Evolutionary conservation across 192 early-diverging fungal genomes (phyloP).

Genomic region (Backusella liffmaniae): DNA sequence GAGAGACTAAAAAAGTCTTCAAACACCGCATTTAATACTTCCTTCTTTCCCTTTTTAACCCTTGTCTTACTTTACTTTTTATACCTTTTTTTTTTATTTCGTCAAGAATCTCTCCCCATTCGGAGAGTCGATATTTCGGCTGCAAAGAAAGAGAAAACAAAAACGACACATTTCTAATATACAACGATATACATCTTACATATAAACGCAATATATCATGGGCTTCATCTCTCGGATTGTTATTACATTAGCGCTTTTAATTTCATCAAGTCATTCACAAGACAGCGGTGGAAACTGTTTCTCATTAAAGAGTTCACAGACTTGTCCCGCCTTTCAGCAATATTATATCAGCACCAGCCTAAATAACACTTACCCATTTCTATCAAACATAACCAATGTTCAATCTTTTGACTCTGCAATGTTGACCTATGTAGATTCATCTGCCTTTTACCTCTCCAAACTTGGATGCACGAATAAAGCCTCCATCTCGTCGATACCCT

Average conservation of each 20-base stretch:
- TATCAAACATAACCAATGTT: slow-evolving; percentile 18
- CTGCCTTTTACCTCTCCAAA: slow-evolving; percentile 10
- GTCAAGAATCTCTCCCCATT: background rate
- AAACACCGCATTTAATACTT: slow-evolving; percentile 2
- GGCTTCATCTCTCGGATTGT: background rate
- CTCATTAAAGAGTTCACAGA: slow-evolving; percentile 20
- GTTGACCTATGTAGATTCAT: slow-evolving; percentile 22
- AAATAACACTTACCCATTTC: slow-evolving; percentile 12
- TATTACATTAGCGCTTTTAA: background rate
- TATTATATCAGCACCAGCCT: slow-evolving; percentile 27
- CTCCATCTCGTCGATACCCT: slow-evolving; percentile 20
- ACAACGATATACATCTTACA: background rate
- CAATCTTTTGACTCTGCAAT: slow-evolving; percentile 26
- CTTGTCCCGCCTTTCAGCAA: slow-evolving; percentile 30
- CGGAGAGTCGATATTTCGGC: background rate
- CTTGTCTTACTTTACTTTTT: slow-evolving; percentile 12
- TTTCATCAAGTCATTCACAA: background rate
- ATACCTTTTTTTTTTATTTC: slow-evolving; percentile 5
- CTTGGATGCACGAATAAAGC: slow-evolving; percentile 22
- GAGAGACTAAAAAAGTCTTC: slow-evolving; percentile 2
- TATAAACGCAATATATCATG: background rate
- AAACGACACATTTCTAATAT: background rate
- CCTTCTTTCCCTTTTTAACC: background rate
- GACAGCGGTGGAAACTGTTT: slow-evolving; percentile 6
- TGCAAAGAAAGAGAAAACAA: background rate